Evolutionary conservation across 2,329 filamentous ascomycete genomes (phyloP), one percentile per base, ranked within the genome.

Genomic region (Ceratocystis harringtonii): DNA sequence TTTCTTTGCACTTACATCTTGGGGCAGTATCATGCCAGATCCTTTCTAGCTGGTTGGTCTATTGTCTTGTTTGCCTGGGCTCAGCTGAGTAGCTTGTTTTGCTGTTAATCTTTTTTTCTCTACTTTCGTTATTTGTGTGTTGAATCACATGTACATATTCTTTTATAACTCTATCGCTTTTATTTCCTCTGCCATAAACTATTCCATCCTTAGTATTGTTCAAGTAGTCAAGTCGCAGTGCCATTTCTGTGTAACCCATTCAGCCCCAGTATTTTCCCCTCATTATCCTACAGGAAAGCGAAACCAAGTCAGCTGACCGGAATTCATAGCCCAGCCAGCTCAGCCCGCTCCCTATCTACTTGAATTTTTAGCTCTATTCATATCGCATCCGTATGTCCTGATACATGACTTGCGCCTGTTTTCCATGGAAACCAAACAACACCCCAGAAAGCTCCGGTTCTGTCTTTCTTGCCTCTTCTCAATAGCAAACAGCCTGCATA

Each of bases 1-100:
- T 55, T 67, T 19, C 22, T 57, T 58, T 30, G 28, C 43, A 48
- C 52, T 43, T 19, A 64, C 15, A 66, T 61, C 43, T 52, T 45
- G 43, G 19, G 4, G 57, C 57, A 32, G 7, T 50, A 2, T 50
- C n/a, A 50, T 25, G 22, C 19, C 48, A 50, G 48, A 8, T 50
- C 7, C 19, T 50, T 15, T 22, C n/a, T 50, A n/a, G 2, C 17
- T 50, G 15, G 15, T 41, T 62, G 1, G 36, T 48, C 32, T 22
- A 15, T 44, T 62, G n/a, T 57, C 57, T 64, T 25, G 28, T 55
- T 55, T 30, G 22, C 22, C 19, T 43, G n/a, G 6, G 45, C 12
- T 32, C 17, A 17, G 7, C 25, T 44, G n/a, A 15, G 30, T 32
- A 41, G 32, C 32, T 36, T 55, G 19, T 50, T 19, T 63, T 32